A percentile compares a stretch with the other conserved stretches of the same genome.
These are phyloP conservation scores for Sodiomyces alkalinus DNA, from an alignment of 2,329 filamentous ascomycete genomes.

Conservation along the genomic window DNA sequence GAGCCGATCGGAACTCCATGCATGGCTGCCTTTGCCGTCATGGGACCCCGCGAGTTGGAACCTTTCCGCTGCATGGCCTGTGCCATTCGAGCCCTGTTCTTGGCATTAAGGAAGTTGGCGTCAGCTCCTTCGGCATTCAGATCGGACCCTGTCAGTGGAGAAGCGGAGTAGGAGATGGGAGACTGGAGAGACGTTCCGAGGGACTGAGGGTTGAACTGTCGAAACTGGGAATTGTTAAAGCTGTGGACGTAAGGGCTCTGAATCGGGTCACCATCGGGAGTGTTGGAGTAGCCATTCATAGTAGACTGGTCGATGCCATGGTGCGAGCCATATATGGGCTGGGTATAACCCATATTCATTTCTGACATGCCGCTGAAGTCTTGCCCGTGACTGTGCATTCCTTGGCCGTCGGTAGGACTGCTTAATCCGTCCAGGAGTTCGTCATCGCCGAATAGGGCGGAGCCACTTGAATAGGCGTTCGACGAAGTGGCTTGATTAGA, in stretches of 20 bases:
- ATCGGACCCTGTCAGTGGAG: slow-evolving; percentile 32
- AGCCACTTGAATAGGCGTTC: slow-evolving; percentile 62
- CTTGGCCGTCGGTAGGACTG: slow-evolving; percentile 36
- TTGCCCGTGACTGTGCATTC: slow-evolving; percentile 36
- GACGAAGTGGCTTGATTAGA: slow-evolving; percentile 40
- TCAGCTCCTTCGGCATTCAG: slow-evolving; percentile 33
- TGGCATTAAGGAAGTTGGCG: slow-evolving; percentile 39
- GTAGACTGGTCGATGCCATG: slow-evolving; percentile 52
- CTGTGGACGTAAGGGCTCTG: slow-evolving; percentile 75
- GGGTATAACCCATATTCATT: slow-evolving; percentile 40
- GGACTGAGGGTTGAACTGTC: slow-evolving; percentile 45
- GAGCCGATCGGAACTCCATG: slow-evolving; percentile 53
- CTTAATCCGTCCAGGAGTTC: slow-evolving; percentile 66
- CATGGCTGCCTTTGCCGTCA: slow-evolving; percentile 76
- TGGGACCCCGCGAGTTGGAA: slow-evolving; percentile 61
- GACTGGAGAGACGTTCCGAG: slow-evolving; percentile 40
- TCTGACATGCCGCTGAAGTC: slow-evolving; percentile 41
- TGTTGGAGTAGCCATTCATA: slow-evolving; percentile 75
- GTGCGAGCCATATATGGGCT: slow-evolving; percentile 37
- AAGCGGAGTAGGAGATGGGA: slow-evolving; percentile 33
- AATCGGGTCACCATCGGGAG: slow-evolving; percentile 80
- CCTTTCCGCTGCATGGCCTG: slow-evolving; percentile 57
- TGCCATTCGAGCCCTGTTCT: slow-evolving; percentile 42
- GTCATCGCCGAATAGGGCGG: slow-evolving; percentile 72
- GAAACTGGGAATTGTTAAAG: slow-evolving; percentile 66